Evolutionary conservation across 1,284 basidiomycete species (phyloP), one percentile per base, ranked within the genome.

Genomic region (Cutaneotrichosporon cavernicola): DNA sequence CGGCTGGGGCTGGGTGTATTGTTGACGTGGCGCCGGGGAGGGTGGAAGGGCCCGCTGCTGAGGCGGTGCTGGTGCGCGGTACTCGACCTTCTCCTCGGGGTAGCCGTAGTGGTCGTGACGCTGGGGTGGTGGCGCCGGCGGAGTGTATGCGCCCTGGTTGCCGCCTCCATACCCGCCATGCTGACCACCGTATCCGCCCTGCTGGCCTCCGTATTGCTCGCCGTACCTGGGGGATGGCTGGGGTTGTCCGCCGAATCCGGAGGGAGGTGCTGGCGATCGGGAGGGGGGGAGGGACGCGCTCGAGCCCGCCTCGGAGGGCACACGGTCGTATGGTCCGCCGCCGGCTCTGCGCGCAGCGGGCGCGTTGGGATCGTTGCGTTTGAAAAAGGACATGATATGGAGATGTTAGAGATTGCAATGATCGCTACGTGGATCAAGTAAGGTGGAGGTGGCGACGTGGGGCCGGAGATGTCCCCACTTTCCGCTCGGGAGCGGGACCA

Each of bases 281-380:
- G 65, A 51, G 21, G 32, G 16, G 16, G 60, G 16, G 30, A 56
- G 21, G 51, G 61, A 61, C 43, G 57, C 60, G 36, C 58, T 36
- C 51, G 59, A 74, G 69, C 32, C 69, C 66, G 9, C 36, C 46
- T 76, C 71, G 16, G 71, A 65, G 11, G 76, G 73, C n/a, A 79
- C 57, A 18, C 77, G 71, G 57, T 79, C 73, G 66, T 80, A 80
- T 7, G 71, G 67, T 14, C 69, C 69, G 14, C 60, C 52, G 9
- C 61, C 58, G 16, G 73, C 71, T 30, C 76, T 57, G 46, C 73
- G 65, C 31, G 75, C 75, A 36, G 74, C 72, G 13, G 73, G 74
- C 1, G 77, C 76, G 64, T 61, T 72, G 11, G 72, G 76, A 60
- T 79, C 75, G 68, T 69, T 76, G 18, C 77, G 65, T 58, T 79